Conservation (phyloP, 768 basidiomycete genomes). For the Xerocomellus dryophilus region DNA sequence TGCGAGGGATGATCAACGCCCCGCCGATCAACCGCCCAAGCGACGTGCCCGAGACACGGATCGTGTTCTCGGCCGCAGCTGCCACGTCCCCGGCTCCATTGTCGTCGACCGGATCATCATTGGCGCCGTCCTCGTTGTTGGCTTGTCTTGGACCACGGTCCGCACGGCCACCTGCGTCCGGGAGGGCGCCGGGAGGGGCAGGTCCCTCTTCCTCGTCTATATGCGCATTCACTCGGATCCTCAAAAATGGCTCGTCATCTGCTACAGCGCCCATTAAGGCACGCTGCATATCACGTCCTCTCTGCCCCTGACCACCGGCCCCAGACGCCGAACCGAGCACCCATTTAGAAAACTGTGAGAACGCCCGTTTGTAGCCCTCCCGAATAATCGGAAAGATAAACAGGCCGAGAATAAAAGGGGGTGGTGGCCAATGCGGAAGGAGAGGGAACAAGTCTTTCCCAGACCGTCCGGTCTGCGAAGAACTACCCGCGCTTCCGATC, state of each 20-base stretch:
- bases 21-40: constrained; percentile 68
- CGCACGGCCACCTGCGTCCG: constrained; percentile 10
- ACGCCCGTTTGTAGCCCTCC: constrained; percentile 41
- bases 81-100: constrained; percentile 33
- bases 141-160: constrained; percentile 14
- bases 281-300: constrained; percentile 22
- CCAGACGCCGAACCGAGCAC: constrained; percentile 45
- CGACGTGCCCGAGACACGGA: constrained; percentile 55
- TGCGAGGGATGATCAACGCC: constrained; percentile 63
- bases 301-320: constrained; percentile 4
- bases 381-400: constrained; percentile 50
- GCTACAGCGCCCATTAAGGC: constrained; percentile 20
- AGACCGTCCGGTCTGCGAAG: not conserved
- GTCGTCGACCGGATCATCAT: constrained; percentile 10
- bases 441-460: constrained; percentile 25
- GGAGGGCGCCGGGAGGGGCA: constrained; percentile 11
- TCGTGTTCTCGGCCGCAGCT: constrained; percentile 55
- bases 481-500: not conserved
- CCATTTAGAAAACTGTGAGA: constrained; percentile 41
- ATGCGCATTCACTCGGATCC: constrained; percentile 34
- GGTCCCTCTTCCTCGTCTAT: constrained; percentile 28
- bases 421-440: constrained; percentile 53
- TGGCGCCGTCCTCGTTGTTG: constrained; percentile 7
- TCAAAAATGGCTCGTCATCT: constrained; percentile 31
- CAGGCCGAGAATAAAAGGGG: constrained; percentile 54